These are phyloP conservation scores for Pseudovirgaria hyperparasitica DNA, from an alignment of 2,329 filamentous ascomycete genomes.

Conservation along the genomic window DNA sequence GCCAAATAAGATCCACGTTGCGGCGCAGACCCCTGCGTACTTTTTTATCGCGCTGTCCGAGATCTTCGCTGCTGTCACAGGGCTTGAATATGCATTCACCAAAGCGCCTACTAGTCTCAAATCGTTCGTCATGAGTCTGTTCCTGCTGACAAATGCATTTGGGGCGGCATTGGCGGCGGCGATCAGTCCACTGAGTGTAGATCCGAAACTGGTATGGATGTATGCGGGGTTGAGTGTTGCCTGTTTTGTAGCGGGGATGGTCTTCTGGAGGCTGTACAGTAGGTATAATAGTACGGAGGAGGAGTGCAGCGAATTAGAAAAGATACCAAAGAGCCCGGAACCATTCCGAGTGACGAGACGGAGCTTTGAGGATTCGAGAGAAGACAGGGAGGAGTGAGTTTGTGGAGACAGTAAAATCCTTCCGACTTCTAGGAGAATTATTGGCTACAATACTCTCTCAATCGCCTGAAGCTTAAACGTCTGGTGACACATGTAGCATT, in stretches of 20 bases:
- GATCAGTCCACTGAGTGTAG: conserved; percentile 45
- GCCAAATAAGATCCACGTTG: conserved; percentile 33
- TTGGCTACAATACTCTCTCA: no score
- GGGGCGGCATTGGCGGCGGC: conserved; percentile 49
- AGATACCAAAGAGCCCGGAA: no score
- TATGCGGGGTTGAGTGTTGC: conserved; percentile 44
- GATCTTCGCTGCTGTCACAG: conserved; percentile 35
- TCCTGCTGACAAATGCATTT: conserved; percentile 46
- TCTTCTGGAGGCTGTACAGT: conserved; percentile 42
- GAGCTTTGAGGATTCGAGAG: no score
- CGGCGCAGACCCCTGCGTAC: conserved; percentile 33
- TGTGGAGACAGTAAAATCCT: no score
- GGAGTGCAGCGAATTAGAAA: not conserved
- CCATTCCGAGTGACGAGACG: no score
- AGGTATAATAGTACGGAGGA: conserved; percentile 6
- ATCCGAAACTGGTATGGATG: conserved; percentile 56
- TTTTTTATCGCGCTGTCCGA: conserved; percentile 32
- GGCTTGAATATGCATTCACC: conserved; percentile 34
- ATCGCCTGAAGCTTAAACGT: no score
- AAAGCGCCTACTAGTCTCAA: conserved; percentile 35
- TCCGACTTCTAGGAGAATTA: no score
- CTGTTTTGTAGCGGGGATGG: conserved; percentile 34
- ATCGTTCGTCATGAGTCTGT: conserved; percentile 41
- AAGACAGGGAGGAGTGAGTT: no score
- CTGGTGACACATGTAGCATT: no score